phyloP scores from a whole-genome alignment of 108 stramenopile species.

The Skeletonema costatum region DNA sequence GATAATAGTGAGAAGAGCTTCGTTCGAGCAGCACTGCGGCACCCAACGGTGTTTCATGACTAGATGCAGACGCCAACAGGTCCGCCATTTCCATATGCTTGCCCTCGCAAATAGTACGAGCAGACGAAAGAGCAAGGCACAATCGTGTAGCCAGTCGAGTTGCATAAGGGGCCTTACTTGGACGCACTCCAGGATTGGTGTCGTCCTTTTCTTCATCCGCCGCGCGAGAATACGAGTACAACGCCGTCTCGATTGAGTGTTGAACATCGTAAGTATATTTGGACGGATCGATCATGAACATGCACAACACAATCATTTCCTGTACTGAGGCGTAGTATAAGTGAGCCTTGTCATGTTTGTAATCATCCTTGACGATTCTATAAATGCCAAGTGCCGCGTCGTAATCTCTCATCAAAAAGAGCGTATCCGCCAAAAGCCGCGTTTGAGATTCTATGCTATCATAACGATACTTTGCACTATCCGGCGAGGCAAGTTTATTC shows the following conservation, averaged over 20 bases:
- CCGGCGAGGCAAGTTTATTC: background rate
- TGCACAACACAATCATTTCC: slow-evolving; percentile 86
- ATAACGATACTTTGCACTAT: slow-evolving; percentile 60
- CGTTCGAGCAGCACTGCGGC: slow-evolving; percentile 88
- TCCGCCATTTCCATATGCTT: slow-evolving; percentile 86
- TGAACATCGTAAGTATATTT: slow-evolving; percentile 34
- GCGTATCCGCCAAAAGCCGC: slow-evolving; percentile 84
- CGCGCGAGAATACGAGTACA: slow-evolving; percentile 75
- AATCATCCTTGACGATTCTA: slow-evolving; percentile 86
- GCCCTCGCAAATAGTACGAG: slow-evolving; percentile 46
- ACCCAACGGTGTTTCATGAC: slow-evolving; percentile 82
- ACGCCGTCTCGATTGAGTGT: slow-evolving; percentile 67
- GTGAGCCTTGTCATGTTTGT: slow-evolving; percentile 78
- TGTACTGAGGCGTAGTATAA: slow-evolving; percentile 77
- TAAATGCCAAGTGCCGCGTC: slow-evolving; percentile 75
- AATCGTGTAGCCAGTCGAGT: slow-evolving; percentile 80
- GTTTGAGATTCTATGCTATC: slow-evolving; percentile 89
- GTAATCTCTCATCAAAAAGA: slow-evolving; percentile 85
- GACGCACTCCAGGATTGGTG: slow-evolving; percentile 43
- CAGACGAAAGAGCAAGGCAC: slow-evolving; percentile 65
- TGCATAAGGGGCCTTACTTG: slow-evolving; percentile 55
- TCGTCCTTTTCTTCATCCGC: slow-evolving; percentile 71
- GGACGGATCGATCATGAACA: slow-evolving; percentile 63
- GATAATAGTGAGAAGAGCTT: slow-evolving; percentile 73
- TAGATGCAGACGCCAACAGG: slow-evolving; percentile 79